Base-by-base conservation (phyloP, 1,139 yeast genomes). In the Wickerhamomyces sp. region DNA sequence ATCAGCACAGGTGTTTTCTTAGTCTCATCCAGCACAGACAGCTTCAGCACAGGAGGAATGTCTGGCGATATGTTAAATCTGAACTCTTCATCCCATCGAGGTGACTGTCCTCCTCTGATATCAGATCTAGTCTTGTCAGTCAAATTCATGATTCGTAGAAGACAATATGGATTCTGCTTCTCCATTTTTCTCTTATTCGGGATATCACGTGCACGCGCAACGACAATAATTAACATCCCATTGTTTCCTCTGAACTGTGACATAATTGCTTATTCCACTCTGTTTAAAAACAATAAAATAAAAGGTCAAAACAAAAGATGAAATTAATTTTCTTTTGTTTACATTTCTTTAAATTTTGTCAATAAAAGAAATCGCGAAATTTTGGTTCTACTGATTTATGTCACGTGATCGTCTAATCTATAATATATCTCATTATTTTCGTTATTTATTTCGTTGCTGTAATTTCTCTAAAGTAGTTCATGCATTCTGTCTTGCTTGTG, bases 21-120 rank as follows among this genome's bases (percentile, higher is more conserved):
- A 34, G 87, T 84, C 56, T 92, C 95, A 60, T 92, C 97, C 48
- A 90, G 74, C 1, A 88, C 81, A 37, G 87, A 88, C 1, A 92
- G 65, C 47, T 78, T 78, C 61, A 92, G 60, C 1, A 70, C 47
- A 1, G 89, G 85, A 41, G 70, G 74, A 21, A 85, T 70, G 33
- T 81, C 84, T 18, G 84, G 70, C 2, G 79, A 69, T 28, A 84
- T 59, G 29, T 71, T 68, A 61, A 83, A 86, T 47, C 94, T 65
- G 32, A 80, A 68, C 55, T 85, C 95, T 45, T 78, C 79, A 44
- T 86, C 84, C 94, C 96, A 88, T 37, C 70, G 74, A 0, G 96
- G 96, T 1, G 85, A 81, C 57, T 88, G 96, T 3, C 96, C 96
- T 1, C 95, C 96, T 46, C 96, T 65, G 43, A 76, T 70, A 46